Evolutionary conservation across 805 yeast species (phyloP).

Genomic region (Kuraishia cidri): DNA sequence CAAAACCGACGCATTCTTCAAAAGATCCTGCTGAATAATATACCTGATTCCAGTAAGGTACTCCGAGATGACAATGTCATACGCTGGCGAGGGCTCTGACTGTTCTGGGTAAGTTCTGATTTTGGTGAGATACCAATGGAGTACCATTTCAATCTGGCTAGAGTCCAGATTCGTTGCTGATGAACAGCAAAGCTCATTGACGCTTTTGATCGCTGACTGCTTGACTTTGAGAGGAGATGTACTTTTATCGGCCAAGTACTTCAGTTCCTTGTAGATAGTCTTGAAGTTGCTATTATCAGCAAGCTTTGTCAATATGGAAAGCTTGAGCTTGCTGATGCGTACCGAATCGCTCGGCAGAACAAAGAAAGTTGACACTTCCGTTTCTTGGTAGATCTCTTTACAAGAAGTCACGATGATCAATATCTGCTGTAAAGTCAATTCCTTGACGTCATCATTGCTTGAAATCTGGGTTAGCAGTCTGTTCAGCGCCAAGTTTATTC

Average conservation of each 20-base stretch:
- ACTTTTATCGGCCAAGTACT: constrained; percentile 30
- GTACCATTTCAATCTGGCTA: constrained; percentile 42
- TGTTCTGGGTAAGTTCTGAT: too few relatives aligned
- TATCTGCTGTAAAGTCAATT: constrained; percentile 38
- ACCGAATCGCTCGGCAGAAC: constrained; percentile 45
- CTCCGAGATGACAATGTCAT: constrained; percentile 39
- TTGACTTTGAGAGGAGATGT: constrained; percentile 8
- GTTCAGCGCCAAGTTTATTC: constrained; percentile 42
- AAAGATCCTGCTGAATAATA: constrained; percentile 56
- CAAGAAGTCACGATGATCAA: constrained; percentile 22
- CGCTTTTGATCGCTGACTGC: constrained; percentile 45
- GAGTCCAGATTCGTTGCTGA: constrained; percentile 14
- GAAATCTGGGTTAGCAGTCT: constrained; percentile 21
- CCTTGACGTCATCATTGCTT: constrained; percentile 18
- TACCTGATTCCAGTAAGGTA: constrained; percentile 65
- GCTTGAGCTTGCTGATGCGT: constrained; percentile 39
- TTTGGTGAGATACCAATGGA: constrained; percentile 56
- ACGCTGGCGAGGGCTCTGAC: constrained; percentile 9
- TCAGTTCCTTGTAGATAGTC: constrained; percentile 50
- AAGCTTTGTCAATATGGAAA: constrained; percentile 53
- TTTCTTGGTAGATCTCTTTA: constrained; percentile 21
- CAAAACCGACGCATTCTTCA: constrained; percentile 43
- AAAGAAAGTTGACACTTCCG: constrained; percentile 38
- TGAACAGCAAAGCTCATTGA: constrained; percentile 21
- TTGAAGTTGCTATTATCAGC: constrained; percentile 43